Evolutionary conservation across 192 early-diverging fungal genomes (phyloP).

Genomic region (Backusella psychrophila): DNA sequence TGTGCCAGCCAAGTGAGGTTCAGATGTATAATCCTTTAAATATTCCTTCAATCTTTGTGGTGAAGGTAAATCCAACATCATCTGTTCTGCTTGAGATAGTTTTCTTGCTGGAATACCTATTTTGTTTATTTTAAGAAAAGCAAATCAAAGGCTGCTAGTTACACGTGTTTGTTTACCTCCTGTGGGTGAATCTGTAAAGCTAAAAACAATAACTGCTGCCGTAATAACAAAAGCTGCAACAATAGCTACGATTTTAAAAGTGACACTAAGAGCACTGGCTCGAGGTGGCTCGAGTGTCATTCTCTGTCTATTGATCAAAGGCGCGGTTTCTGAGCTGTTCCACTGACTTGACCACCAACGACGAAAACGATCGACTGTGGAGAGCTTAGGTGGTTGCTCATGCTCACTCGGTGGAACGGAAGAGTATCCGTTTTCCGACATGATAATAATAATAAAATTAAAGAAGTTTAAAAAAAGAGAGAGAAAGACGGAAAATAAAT

Average conservation of each 20-base stretch:
- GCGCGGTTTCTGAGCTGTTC: conserved; percentile 3
- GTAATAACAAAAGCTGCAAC: neutral
- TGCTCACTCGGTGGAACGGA: neutral
- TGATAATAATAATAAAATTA: neutral
- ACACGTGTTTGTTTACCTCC: neutral
- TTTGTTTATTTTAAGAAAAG: neutral
- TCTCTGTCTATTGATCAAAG: conserved; percentile 17
- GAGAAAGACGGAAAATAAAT: neutral
- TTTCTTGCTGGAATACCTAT: conserved; percentile 1
- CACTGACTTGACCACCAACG: neutral
- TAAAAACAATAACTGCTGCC: neutral
- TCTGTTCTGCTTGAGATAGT: conserved; percentile 9
- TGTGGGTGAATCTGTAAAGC: neutral
- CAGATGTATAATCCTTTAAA: conserved; percentile 56
- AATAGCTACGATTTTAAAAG: neutral
- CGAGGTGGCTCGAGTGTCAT: conserved; percentile 26
- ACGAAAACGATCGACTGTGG: neutral
- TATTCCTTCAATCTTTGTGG: conserved; percentile 38
- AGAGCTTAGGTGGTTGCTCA: neutral
- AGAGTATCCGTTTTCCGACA: neutral
- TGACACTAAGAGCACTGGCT: neutral
- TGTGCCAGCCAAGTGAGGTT: conserved; percentile 55
- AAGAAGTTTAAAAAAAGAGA: neutral
- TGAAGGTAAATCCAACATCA: conserved; percentile 24
- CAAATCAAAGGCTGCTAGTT: neutral